These are phyloP conservation scores for Lichtheimia ornata DNA, from an alignment of 371 early-diverging fungal genomes.

Conservation along the genomic window DNA sequence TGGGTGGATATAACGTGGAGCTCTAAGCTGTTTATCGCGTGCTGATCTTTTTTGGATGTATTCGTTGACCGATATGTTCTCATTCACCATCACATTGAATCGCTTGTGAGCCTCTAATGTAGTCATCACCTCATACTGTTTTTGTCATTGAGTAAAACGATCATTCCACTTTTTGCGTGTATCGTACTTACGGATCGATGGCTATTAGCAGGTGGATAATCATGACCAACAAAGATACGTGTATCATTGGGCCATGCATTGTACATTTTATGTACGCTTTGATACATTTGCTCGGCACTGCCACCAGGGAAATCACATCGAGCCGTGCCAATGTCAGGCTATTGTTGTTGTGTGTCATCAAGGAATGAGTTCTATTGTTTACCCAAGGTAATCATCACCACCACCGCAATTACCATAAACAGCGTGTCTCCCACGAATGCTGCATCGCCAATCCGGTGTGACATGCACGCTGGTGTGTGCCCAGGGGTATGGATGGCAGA, in stretches of 20 bases:
- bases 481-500: slow-evolving; percentile 41
- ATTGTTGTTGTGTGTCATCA: no score
- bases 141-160: neutral
- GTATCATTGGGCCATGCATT: slow-evolving; percentile 43
- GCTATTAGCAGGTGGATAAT: slow-evolving; percentile 32
- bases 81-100: slow-evolving; percentile 40
- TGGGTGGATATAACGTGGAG: slow-evolving; percentile 50
- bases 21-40: slow-evolving; percentile 32
- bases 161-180: neutral
- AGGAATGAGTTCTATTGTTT: neutral
- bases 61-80: slow-evolving; percentile 24
- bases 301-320: slow-evolving; percentile 56
- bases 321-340: slow-evolving; percentile 55
- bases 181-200: slow-evolving; percentile 30
- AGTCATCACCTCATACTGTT: slow-evolving; percentile 36
- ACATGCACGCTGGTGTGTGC: slow-evolving; percentile 52
- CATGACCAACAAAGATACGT: slow-evolving; percentile 50
- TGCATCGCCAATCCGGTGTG: slow-evolving; percentile 48
- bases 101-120: slow-evolving; percentile 30
- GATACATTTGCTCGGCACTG: slow-evolving; percentile 40
- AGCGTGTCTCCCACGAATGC: slow-evolving; percentile 51
- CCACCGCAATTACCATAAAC: slow-evolving; percentile 56
- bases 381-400: no score
- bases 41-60: slow-evolving; percentile 31
- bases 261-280: slow-evolving; percentile 47